Percentiles rank a stretch among this genome's conserved stretches.
Evolutionary conservation across 2,329 filamentous ascomycete species (phyloP).

Genomic region (Stagonosporopsis vannaccii): DNA sequence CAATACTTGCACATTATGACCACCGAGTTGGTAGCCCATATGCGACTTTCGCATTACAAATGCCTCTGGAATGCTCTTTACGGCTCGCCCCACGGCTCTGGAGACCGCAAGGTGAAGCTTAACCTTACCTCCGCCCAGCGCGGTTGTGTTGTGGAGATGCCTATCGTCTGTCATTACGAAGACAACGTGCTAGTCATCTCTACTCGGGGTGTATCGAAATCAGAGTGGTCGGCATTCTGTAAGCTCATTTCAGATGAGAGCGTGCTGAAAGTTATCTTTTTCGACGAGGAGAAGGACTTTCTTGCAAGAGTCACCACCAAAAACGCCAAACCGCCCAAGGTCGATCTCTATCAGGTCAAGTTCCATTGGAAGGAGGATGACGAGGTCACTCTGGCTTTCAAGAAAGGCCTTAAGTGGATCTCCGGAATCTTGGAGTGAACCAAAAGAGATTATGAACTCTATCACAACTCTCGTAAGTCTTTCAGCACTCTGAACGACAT

Average conservation of each 20-base stretch:
- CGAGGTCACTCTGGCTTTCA: slow-evolving; percentile 6
- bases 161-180: slow-evolving; percentile 16
- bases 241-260: slow-evolving; percentile 17
- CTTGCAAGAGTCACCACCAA: slow-evolving; percentile 7
- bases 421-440: slow-evolving; percentile 11
- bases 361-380: slow-evolving; percentile 17
- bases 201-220: slow-evolving; percentile 10
- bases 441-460: neutral
- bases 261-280: slow-evolving; percentile 16
- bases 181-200: slow-evolving; percentile 6
- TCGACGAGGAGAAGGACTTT: slow-evolving; percentile 12
- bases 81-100: slow-evolving; percentile 11
- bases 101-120: slow-evolving; percentile 20
- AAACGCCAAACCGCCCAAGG: slow-evolving; percentile 10
- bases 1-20: slow-evolving; percentile 7
- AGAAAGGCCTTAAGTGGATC: slow-evolving; percentile 17
- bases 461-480: slow-evolving; percentile 4
- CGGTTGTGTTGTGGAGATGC: slow-evolving; percentile 13
- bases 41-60: slow-evolving; percentile 18
- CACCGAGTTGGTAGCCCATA: slow-evolving; percentile 16
- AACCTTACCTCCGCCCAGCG: slow-evolving; percentile 16
- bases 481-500: neutral
- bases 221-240: slow-evolving; percentile 12
- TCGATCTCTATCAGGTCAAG: slow-evolving; percentile 13
- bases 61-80: slow-evolving; percentile 14